Percentiles rank a stretch among this genome's conserved stretches.
Conservation (phyloP, 2,329 filamentous ascomycete genomes). For the Ophiostoma ulmi region DNA sequence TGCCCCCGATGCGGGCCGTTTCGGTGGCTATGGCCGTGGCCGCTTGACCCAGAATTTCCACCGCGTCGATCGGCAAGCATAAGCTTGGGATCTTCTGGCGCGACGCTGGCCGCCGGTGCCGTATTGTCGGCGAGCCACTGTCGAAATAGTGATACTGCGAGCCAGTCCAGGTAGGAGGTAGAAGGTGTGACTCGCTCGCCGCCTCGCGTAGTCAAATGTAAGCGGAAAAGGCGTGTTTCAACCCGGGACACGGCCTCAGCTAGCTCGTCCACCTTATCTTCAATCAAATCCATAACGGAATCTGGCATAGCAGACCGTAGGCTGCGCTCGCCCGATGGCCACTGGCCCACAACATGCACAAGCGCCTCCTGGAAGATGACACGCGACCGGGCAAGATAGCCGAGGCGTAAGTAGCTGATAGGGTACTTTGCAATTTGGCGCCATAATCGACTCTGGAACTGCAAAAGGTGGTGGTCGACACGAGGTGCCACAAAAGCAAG, state of each 20-base stretch:
- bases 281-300: slow-evolving; percentile 77
- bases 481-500: slow-evolving; percentile 80
- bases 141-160: slow-evolving; percentile 78
- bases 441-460: slow-evolving; percentile 86
- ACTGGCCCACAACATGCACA: slow-evolving; percentile 90
- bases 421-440: slow-evolving; percentile 97
- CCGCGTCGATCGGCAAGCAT: slow-evolving; percentile 32
- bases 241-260: slow-evolving; percentile 75
- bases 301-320: slow-evolving; percentile 69
- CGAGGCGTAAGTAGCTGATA: slow-evolving; percentile 83
- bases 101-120: slow-evolving; percentile 56
- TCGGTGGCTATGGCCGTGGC: slow-evolving; percentile 27
- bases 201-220: slow-evolving; percentile 69
- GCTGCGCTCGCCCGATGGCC: slow-evolving; percentile 75
- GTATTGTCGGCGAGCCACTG: slow-evolving; percentile 93
- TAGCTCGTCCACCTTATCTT: slow-evolving; percentile 91
- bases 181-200: slow-evolving; percentile 78
- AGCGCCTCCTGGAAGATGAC: slow-evolving; percentile 83
- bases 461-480: slow-evolving; percentile 87
- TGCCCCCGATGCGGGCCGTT: slow-evolving; percentile 27
- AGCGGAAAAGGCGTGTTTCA: slow-evolving; percentile 74
- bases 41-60: slow-evolving; percentile 14
- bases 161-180: slow-evolving; percentile 83
- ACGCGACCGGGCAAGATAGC: slow-evolving; percentile 76
- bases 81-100: slow-evolving; percentile 6